Evolutionary conservation across 805 yeast species (phyloP).

Genomic region (Sungouiozyma ichnusensis): DNA sequence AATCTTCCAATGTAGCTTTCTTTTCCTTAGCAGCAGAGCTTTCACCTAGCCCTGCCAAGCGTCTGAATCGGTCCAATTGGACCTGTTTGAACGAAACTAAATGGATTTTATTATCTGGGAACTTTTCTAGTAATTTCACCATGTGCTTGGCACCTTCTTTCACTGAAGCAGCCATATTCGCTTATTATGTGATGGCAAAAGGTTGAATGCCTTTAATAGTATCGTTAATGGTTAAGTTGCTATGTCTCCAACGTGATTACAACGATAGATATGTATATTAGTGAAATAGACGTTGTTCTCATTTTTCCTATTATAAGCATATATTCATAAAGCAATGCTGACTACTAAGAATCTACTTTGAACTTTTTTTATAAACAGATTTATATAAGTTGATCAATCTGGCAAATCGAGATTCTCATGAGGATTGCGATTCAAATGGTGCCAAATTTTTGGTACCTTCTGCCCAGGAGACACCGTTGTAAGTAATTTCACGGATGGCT

Average conservation of each 20-base stretch:
- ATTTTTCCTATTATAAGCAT: not conserved
- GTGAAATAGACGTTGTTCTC: too few relatives aligned
- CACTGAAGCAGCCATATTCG: too few relatives aligned
- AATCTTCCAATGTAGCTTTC: constrained; percentile 33
- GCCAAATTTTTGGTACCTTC: constrained; percentile 69
- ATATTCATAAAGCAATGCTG: not conserved
- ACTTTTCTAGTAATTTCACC: constrained; percentile 44
- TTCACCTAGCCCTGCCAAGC: constrained; percentile 39
- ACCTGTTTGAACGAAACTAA: constrained; percentile 58
- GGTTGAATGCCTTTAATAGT: too few relatives aligned
- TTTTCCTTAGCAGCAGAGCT: constrained; percentile 8
- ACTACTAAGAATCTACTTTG: not conserved
- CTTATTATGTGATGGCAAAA: too few relatives aligned
- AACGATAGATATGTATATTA: too few relatives aligned
- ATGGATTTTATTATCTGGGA: constrained; percentile 64
- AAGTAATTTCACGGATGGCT: constrained; percentile 68
- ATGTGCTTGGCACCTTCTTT: constrained; percentile 48
- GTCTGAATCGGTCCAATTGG: constrained; percentile 48
- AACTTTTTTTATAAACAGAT: too few relatives aligned
- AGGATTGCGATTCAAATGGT: constrained; percentile 57
- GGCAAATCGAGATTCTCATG: not conserved
- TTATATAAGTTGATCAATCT: not conserved
- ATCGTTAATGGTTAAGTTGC: too few relatives aligned
- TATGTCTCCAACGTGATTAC: too few relatives aligned
- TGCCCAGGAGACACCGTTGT: constrained; percentile 68